phyloP scores from a whole-genome alignment of 257 asterid genomes.

The Salvia miltiorrhiza region DNA sequence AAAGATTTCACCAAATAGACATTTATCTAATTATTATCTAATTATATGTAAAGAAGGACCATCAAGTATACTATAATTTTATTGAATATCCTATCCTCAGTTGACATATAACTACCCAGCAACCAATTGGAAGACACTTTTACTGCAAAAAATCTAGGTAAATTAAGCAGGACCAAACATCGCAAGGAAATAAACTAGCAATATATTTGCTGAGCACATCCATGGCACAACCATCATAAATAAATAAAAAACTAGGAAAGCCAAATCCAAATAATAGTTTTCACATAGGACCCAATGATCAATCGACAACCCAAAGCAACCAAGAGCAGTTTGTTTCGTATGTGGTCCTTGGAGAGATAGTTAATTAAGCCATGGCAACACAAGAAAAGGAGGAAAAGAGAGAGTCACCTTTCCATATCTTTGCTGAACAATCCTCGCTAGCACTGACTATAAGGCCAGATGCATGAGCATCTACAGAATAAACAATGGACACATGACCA shows the following conservation, averaged over 20 bases:
- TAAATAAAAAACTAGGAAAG: not conserved
- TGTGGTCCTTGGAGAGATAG: not conserved
- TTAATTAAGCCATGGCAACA: not conserved
- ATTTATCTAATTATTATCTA: not conserved
- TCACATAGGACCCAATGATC: not conserved
- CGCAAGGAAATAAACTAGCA: conserved; percentile 12
- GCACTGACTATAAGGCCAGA: conserved; percentile 94
- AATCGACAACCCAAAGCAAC: not conserved
- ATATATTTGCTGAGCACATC: not conserved
- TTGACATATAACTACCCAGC: conserved; percentile 1
- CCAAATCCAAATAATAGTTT: conserved; percentile 10
- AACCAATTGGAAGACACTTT: conserved; percentile 8
- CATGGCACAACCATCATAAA: not conserved
- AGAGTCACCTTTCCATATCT: conserved; percentile 89
- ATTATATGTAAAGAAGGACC: not conserved
- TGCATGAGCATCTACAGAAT: conserved; percentile 83
- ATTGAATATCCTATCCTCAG: not conserved
- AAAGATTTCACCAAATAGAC: not conserved
- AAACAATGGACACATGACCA: conserved; percentile 91
- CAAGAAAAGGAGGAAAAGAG: not conserved
- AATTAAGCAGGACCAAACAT: not conserved
- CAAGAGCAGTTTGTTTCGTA: not conserved
- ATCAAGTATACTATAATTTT: not conserved
- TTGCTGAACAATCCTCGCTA: conserved; percentile 90
- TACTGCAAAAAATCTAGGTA: not conserved